Conservation (phyloP, 139 green algal species). For the Coelastrella sp. region DNA sequence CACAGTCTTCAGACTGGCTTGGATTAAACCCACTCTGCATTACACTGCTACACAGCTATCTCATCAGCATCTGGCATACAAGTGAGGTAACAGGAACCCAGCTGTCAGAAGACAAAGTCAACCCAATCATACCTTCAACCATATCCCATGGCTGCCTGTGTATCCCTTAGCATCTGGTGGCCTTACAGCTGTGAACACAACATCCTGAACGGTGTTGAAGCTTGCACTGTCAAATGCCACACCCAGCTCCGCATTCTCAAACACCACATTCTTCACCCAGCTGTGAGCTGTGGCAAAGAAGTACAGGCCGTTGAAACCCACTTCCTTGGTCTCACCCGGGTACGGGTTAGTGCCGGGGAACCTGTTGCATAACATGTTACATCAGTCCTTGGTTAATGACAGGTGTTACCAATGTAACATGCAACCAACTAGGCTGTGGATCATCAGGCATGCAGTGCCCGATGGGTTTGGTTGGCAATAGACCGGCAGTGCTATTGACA, state of each 20-base stretch:
- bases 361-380: background rate
- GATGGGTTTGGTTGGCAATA: no score
- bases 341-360: conserved; percentile 6
- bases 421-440: no score
- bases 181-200: conserved; percentile 29
- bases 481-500: no score
- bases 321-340: conserved; percentile 32
- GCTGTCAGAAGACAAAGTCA: no score
- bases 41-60: no score
- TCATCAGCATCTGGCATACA: no score
- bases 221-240: conserved; percentile 34
- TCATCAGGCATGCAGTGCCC: no score
- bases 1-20: no score
- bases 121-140: conserved; percentile 18
- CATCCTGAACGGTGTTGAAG: conserved; percentile 45
- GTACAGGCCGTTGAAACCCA: conserved; percentile 44
- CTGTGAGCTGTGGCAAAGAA: conserved; percentile 40
- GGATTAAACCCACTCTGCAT: no score
- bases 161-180: conserved; percentile 5
- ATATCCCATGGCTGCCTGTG: conserved; percentile 23
- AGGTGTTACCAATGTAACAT: no score
- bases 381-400: background rate
- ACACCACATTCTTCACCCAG: conserved; percentile 44
- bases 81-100: no score
- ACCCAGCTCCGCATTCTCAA: conserved; percentile 47